phyloP scores from a whole-genome alignment of 352 stramenopile species.

The Globisporangium barbulae region DNA sequence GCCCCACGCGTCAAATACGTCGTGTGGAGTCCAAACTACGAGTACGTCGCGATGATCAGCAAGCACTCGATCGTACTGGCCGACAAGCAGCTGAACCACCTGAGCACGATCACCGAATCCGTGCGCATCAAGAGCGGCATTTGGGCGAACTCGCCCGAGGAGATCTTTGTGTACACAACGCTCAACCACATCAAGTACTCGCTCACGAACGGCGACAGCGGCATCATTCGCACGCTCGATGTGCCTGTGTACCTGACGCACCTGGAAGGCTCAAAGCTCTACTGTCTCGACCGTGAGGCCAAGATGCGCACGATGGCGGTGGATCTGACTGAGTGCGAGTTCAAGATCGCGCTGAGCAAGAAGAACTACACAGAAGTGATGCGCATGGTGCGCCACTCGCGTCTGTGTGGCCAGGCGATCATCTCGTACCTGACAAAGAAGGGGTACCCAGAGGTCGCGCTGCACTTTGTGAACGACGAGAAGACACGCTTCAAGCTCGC shows the following conservation, averaged over 20 bases:
- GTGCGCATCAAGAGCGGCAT: constrained; percentile 94
- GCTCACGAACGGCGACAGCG: constrained; percentile 92
- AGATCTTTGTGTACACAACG: constrained; percentile 99
- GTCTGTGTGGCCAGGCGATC: constrained; percentile 97
- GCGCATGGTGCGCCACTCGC: constrained; percentile 97
- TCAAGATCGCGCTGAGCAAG: constrained; percentile 95
- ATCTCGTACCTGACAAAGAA: constrained; percentile 99
- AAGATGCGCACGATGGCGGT: constrained; percentile 96
- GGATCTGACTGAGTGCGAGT: constrained; percentile 98
- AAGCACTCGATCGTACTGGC: constrained; percentile 98
- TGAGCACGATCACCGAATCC: constrained; percentile 97
- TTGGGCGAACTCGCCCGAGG: constrained; percentile 87
- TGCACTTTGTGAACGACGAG: constrained; percentile 99
- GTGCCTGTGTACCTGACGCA: constrained; percentile 97
- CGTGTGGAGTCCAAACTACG: constrained; percentile 96
- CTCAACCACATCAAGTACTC: constrained; percentile 95
- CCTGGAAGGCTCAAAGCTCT: constrained; percentile 93
- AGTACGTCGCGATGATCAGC: constrained; percentile 96
- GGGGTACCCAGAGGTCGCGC: constrained; percentile 98
- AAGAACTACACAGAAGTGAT: constrained; percentile 98
- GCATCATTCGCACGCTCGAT: constrained; percentile 98
- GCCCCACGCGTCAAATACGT: constrained; percentile 97
- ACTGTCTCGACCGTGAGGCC: constrained; percentile 96
- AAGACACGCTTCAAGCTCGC: constrained; percentile 98
- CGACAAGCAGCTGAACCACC: constrained; percentile 97